Conservation (phyloP, 345 rosid genomes). For the Nephelium lappaceum region DNA sequence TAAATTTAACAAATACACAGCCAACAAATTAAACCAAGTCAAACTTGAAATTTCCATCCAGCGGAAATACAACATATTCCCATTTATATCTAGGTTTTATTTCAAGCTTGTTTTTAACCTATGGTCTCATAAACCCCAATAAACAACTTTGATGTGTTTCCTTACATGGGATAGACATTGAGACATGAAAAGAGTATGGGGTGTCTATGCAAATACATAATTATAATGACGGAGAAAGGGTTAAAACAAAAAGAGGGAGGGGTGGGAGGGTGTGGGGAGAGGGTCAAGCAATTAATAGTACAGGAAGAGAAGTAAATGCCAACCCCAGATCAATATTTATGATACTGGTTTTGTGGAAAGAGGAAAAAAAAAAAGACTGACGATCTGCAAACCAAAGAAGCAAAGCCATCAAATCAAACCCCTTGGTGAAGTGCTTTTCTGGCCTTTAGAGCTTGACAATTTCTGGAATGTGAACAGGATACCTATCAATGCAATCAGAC, state of each 20-base stretch:
- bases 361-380: background rate
- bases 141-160: background rate
- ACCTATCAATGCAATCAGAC: constrained; percentile 69
- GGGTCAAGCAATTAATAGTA: too few relatives aligned
- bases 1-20: background rate
- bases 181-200: background rate
- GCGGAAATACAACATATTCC: background rate
- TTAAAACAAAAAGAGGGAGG: background rate
- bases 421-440: background rate
- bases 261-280: too few relatives aligned
- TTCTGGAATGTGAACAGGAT: constrained; percentile 81
- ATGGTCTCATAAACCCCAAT: background rate
- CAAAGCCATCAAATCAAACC: constrained; percentile 4
- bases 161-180: background rate
- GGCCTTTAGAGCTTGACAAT: constrained; percentile 58
- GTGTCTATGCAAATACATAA: constrained; percentile 3
- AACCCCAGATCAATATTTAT: background rate
- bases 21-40: background rate
- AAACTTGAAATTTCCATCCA: background rate
- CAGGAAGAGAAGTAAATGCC: constrained; percentile 15
- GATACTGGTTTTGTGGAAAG: background rate
- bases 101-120: background rate
- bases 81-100: background rate
- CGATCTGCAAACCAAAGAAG: constrained; percentile 11
- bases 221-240: background rate